Evolutionary conservation across 2,329 filamentous ascomycete genomes (phyloP).

Genomic region (Lecanicillium sp.): DNA sequence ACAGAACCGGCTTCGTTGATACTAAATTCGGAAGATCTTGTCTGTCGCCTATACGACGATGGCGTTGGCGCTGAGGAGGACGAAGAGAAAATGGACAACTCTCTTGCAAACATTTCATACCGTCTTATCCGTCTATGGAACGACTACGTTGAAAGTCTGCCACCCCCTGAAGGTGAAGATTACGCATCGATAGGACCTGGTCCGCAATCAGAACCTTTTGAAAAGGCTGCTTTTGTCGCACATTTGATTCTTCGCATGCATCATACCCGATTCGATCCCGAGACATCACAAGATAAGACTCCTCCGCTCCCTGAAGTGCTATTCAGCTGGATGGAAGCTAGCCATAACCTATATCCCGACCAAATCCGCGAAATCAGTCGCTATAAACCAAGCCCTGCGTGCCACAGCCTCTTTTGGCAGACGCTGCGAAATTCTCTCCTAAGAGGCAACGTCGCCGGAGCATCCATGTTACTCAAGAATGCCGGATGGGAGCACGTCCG

Average conservation of each 20-base stretch:
- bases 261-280: conserved; percentile 46
- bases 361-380: conserved; percentile 58
- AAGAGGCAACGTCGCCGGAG: conserved; percentile 63
- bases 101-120: conserved; percentile 44
- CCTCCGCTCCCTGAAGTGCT: conserved; percentile 66
- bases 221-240: conserved; percentile 73
- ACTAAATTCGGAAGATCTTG: conserved; percentile 63
- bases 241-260: conserved; percentile 71
- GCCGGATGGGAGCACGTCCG: conserved; percentile 74
- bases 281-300: conserved; percentile 28
- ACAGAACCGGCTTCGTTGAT: conserved; percentile 65
- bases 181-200: conserved; percentile 58
- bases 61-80: conserved; percentile 49
- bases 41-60: conserved; percentile 57
- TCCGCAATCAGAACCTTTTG: conserved; percentile 51
- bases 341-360: conserved; percentile 64
- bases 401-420: conserved; percentile 77
- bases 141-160: conserved; percentile 39
- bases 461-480: conserved; percentile 58
- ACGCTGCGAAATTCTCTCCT: conserved; percentile 65
- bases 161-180: conserved; percentile 43
- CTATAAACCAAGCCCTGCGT: conserved; percentile 63
- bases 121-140: conserved; percentile 49
- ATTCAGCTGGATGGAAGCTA: conserved; percentile 71
- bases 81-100: conserved; percentile 45